A percentile compares a stretch with the other conserved stretches of the same genome.
Evolutionary conservation across 306 rosid genomes (phyloP).

Genomic region (Vicia villosa): DNA sequence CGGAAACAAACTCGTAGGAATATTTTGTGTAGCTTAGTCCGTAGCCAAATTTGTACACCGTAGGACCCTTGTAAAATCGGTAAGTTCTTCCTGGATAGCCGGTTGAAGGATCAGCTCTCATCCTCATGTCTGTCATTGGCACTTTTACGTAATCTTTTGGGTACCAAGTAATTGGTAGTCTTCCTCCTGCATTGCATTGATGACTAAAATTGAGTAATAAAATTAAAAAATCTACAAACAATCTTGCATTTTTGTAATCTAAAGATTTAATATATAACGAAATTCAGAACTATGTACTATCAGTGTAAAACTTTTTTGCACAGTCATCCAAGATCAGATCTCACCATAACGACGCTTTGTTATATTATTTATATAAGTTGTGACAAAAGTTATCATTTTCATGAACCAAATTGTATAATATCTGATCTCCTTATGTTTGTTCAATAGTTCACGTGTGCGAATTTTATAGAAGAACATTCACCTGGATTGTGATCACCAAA

Average conservation of each 20-base stretch:
- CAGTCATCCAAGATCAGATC: neutral
- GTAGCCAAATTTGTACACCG: conserved; percentile 73
- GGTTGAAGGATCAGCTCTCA: conserved; percentile 66
- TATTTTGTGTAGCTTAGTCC: conserved; percentile 90
- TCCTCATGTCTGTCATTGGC: conserved; percentile 98
- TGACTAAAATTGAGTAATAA: conserved; percentile 26
- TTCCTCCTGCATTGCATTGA: conserved; percentile 70
- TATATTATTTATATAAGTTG: neutral
- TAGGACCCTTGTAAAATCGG: conserved; percentile 76
- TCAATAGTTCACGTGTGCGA: neutral
- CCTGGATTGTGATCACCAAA: conserved; percentile 97
- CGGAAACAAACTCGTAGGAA: conserved; percentile 57
- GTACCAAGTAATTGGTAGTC: conserved; percentile 93
- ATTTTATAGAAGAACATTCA: conserved; percentile 17
- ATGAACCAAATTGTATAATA: neutral
- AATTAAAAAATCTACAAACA: neutral
- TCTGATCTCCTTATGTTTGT: neutral
- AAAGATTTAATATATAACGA: neutral
- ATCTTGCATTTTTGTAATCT: neutral
- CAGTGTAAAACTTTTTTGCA: neutral
- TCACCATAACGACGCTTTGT: neutral
- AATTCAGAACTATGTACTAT: neutral
- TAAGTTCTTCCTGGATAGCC: conserved; percentile 87
- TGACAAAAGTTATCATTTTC: neutral
- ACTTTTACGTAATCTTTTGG: conserved; percentile 62